phyloP scores from a whole-genome alignment of 192 early-diverging fungal genomes.

The Rhizophagus sp. region DNA sequence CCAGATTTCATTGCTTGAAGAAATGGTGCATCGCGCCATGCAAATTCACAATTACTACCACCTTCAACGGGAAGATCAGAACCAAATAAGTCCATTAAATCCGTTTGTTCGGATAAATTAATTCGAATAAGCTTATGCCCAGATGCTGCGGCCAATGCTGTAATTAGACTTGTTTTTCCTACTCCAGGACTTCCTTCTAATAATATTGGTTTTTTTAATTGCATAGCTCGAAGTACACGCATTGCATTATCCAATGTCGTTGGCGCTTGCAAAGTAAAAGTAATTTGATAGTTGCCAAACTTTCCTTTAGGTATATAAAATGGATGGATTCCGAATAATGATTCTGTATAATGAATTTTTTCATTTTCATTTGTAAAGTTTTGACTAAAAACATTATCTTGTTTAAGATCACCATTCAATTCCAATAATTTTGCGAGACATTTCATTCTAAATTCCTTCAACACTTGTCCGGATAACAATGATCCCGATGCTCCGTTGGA shows the following conservation, averaged over 20 bases:
- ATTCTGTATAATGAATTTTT: conserved; percentile 22
- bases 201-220: conserved; percentile 87
- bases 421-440: conserved; percentile 48
- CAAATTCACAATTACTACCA: conserved; percentile 81
- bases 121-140: conserved; percentile 89
- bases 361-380: conserved; percentile 25
- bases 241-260: conserved; percentile 88
- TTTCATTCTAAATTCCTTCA: conserved; percentile 52
- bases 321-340: conserved; percentile 71
- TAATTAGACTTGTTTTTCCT: conserved; percentile 91
- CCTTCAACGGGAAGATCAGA: conserved; percentile 96
- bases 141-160: conserved; percentile 76
- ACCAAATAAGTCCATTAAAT: conserved; percentile 98
- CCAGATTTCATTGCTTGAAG: conserved; percentile 93
- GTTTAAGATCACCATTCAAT: conserved; percentile 44
- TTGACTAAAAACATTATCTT: conserved; percentile 38
- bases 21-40: conserved; percentile 98
- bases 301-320: conserved; percentile 78
- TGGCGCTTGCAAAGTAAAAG: conserved; percentile 86
- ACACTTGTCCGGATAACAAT: conserved; percentile 42
- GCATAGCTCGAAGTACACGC: conserved; percentile 86
- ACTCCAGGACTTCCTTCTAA: conserved; percentile 98
- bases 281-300: conserved; percentile 46
- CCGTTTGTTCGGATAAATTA: conserved; percentile 98
- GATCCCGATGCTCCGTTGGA: conserved; percentile 70